Base-by-base conservation (phyloP, 345 rosid genomes). In the Eucalyptus grandis region DNA sequence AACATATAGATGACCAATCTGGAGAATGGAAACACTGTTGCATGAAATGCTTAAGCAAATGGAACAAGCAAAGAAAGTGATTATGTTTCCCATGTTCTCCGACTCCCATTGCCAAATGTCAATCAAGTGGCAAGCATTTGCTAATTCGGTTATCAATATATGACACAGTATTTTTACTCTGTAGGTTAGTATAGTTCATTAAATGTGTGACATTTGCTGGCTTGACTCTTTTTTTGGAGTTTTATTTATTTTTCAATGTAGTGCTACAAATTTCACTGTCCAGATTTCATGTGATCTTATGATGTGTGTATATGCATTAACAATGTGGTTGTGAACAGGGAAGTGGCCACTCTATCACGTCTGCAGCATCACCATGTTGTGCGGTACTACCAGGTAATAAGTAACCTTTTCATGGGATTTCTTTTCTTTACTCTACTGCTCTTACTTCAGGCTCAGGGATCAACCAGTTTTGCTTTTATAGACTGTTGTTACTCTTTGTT, bases 291-390 rank as follows among this genome's bases (percentile, higher is more conserved):
- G 83, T 77, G 83, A 44, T 77, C 47, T 77, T 19, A 44, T 77
- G 46, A 37, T 72, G 30, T 77, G 46, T 37, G 27, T 22, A 37
- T 37, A 37, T 77, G 83, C 87, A 15, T 91, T 53, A 87, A 91
- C 83, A 90, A 58, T 92, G 30, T 44, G 88, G 93, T 92, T 92
- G 67, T 95, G 77, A 90, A 91, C 92, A 98, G 99, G 95, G 99
- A 98, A 93, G 99, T 98, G 89, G 97, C 99, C 21, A 98, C 99
- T 62, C 98, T 98, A 89, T 96, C 99, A 14, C 99, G 99, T 69
- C 94, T 98, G 93, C 99, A 98, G 89, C 99, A 98, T 96, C 98
- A 94, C n/a, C 99, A 98, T 94, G 99, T 98, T 87, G 99, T 98
- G 86, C 99, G 99, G 62, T 98, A 98, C 92, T 98, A 97, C 95